Conservation (phyloP, 2,329 filamentous ascomycete species). For the Sporothrix phasma region DNA sequence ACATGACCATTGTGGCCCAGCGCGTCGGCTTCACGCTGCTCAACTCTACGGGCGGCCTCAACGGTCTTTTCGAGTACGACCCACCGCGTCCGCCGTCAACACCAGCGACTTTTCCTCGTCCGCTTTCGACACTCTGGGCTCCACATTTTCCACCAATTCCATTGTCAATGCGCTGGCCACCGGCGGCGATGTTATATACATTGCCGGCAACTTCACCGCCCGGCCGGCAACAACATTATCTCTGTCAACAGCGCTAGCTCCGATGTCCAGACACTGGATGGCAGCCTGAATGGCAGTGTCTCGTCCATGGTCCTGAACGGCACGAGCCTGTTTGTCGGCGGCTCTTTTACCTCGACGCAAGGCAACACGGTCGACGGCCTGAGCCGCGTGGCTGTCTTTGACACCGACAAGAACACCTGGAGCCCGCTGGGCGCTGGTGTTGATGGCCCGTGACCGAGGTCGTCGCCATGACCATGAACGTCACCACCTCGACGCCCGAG, state of each 20-base stretch:
- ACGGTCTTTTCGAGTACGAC: constrained; percentile 84
- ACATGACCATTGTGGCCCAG: constrained; percentile 79
- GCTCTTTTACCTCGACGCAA: constrained; percentile 68
- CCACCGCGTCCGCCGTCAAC: constrained; percentile 51
- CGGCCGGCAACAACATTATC: constrained; percentile 64
- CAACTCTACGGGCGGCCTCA: constrained; percentile 68
- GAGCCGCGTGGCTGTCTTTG: constrained; percentile 67
- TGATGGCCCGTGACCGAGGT: constrained; percentile 66
- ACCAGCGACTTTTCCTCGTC: constrained; percentile 58
- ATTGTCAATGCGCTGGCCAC: constrained; percentile 60
- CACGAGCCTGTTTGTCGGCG: constrained; percentile 67
- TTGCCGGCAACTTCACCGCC: constrained; percentile 78
- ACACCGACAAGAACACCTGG: constrained; percentile 61
- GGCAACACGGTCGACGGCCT: constrained; percentile 54
- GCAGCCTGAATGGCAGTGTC: constrained; percentile 75
- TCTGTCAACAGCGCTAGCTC: constrained; percentile 56
- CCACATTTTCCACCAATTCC: constrained; percentile 56
- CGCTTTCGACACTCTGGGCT: constrained; percentile 65
- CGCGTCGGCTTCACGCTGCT: constrained; percentile 68
- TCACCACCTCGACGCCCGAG: constrained; percentile 58
- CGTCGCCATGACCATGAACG: constrained; percentile 68
- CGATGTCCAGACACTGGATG: constrained; percentile 50
- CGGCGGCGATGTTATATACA: constrained; percentile 55
- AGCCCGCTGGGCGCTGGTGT: constrained; percentile 73
- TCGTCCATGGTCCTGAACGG: constrained; percentile 57